Evolutionary conservation across 441 rosid genomes (phyloP).

Genomic region (Geranium incanum): DNA sequence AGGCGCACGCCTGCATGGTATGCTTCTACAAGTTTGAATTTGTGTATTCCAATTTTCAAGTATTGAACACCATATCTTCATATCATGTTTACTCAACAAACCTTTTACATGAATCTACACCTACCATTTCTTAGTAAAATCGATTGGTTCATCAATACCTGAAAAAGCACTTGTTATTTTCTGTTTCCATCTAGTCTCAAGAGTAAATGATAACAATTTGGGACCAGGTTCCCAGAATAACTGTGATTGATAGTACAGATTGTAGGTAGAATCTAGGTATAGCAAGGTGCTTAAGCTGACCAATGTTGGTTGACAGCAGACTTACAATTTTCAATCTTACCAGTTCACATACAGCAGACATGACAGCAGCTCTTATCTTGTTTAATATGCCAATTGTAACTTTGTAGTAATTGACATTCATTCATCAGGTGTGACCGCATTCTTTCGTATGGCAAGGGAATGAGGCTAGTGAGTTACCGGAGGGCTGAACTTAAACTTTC

Average conservation of each 20-base stretch:
- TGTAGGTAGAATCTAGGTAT: too few relatives aligned
- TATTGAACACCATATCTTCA: not conserved
- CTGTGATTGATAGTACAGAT: not conserved
- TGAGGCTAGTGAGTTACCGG: constrained; percentile 60
- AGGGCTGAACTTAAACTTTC: constrained; percentile 67
- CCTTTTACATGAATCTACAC: not conserved
- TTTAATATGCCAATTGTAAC: not conserved
- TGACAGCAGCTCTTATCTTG: too few relatives aligned
- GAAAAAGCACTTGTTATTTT: too few relatives aligned
- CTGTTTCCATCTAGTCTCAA: not conserved
- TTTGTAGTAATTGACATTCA: not conserved
- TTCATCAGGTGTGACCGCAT: constrained; percentile 80
- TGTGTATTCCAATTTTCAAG: not conserved
- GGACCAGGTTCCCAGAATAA: not conserved
- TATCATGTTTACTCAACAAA: not conserved
- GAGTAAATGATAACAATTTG: not conserved
- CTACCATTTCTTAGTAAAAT: not conserved
- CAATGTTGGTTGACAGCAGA: too few relatives aligned
- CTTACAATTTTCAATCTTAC: too few relatives aligned
- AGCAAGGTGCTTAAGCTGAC: too few relatives aligned
- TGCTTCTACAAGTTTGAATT: constrained; percentile 18
- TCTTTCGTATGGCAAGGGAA: constrained; percentile 72
- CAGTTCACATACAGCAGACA: too few relatives aligned
- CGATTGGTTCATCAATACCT: not conserved
- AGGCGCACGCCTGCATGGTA: constrained; percentile 93